Evolutionary conservation across 257 asterid genomes (phyloP), one percentile per base, ranked within the genome.

Genomic region (Prunella vulgaris): DNA sequence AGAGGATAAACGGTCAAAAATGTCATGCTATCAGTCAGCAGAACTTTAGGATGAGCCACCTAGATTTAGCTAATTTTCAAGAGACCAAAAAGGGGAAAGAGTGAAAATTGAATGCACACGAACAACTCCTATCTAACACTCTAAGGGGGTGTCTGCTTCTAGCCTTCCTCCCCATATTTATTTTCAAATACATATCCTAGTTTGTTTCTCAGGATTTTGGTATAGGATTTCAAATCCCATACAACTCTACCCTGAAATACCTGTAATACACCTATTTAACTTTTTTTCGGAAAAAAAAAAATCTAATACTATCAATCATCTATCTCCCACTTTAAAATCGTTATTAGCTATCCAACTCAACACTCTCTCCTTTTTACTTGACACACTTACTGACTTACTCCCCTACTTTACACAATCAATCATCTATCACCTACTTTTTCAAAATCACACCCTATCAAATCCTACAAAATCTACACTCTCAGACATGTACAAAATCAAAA

Each of bases 11-110:
- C 6, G 3, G 6, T 42, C 18, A 56, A 38, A 65, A 66, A 44
- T 54, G 44, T 10, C 37, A 5, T 61, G 60, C 30, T 37, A 52
- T 14, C 27, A 21, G 61, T 13, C 32, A 28, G 57, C 40, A 67
- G 17, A 27, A 68, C 44, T 27, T 68, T 58, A 37, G 64, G 27
- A 51, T 32, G 70, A 53, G 60, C 66, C 7, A 13, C 59, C 56
- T 37, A 53, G 53, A 40, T 70, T 74, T 33, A 75, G 75, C 67
- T 52, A 62, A 59, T 46, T 48, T 60, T 28, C 8, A 25, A 24
- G 15, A 24, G 60, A 40, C 5, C 35, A 32, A 22, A 51, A 40
- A 60, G 65, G 63, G 13, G 7, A 44, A 64, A 64, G 10, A 64
- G 38, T 46, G 22, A 48, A 48, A 35, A 25, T 9, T 52, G 62